Percentiles rank a stretch among this genome's conserved stretches.
Conservation (phyloP, 345 rosid species). For the Rhodomyrtus tomentosa region DNA sequence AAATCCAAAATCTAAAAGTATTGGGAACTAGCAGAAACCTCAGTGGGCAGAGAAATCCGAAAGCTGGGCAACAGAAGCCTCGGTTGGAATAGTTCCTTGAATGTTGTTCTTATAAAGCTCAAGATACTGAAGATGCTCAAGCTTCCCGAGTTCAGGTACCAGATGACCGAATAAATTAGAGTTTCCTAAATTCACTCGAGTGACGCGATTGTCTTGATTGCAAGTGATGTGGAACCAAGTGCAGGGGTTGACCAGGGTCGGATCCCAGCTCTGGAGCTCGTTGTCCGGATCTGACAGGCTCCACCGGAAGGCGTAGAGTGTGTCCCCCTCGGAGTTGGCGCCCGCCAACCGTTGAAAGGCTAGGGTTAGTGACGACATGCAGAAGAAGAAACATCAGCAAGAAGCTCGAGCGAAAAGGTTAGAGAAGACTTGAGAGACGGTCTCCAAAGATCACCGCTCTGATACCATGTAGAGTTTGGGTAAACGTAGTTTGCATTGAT, state of each 20-base stretch:
- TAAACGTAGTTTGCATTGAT: no score
- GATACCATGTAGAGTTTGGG: no score
- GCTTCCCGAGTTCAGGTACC: conserved; percentile 78
- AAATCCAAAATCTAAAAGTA: no score
- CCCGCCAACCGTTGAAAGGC: conserved; percentile 14
- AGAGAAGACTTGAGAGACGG: no score
- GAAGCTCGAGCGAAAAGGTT: no score
- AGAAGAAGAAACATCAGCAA: not conserved
- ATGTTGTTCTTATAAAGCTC: conserved; percentile 94
- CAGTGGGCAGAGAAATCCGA: no score
- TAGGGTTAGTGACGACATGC: conserved; percentile 13
- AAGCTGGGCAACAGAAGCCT: no score
- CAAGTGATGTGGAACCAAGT: conserved; percentile 98
- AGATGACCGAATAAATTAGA: conserved; percentile 84
- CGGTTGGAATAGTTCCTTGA: conserved; percentile 67
- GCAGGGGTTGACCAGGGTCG: conserved; percentile 88
- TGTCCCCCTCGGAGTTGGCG: conserved; percentile 87
- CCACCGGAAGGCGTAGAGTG: conserved; percentile 55
- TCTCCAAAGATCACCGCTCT: no score
- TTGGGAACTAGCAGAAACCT: no score
- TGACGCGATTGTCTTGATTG: conserved; percentile 78
- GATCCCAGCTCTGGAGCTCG: conserved; percentile 99
- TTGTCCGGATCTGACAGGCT: conserved; percentile 74
- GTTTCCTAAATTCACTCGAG: conserved; percentile 95
- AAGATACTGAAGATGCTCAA: conserved; percentile 81